Conservation (phyloP, 192 early-diverging fungal genomes). For the Umbelopsis sp. region DNA sequence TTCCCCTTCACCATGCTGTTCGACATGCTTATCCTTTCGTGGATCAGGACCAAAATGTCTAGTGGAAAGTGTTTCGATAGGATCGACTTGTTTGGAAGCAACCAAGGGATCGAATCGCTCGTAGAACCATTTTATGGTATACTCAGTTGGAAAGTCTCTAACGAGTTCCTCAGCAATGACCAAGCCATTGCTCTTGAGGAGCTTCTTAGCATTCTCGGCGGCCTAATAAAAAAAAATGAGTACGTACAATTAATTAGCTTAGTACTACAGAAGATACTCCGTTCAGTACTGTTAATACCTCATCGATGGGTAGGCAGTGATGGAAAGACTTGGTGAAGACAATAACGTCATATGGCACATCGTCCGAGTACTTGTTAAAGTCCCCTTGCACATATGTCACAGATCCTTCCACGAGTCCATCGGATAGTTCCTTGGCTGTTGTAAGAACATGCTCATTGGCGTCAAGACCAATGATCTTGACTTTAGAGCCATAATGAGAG, state of each 20-base stretch:
- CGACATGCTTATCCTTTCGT: not conserved
- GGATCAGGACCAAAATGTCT: not conserved
- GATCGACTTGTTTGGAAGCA: not conserved
- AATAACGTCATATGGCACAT: not conserved
- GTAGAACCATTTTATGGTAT: not conserved
- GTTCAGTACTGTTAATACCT: not conserved
- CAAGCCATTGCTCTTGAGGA: not conserved
- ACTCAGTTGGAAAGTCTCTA: not conserved
- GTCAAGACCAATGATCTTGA: not conserved
- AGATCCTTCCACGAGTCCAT: not conserved
- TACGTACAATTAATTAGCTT: too few relatives aligned
- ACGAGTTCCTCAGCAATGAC: not conserved
- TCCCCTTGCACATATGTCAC: not conserved
- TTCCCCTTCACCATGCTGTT: not conserved
- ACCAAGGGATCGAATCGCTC: not conserved
- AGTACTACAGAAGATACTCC: too few relatives aligned
- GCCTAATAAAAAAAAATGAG: not conserved
- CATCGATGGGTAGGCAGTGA: not conserved
- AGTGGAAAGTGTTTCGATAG: not conserved
- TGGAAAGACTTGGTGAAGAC: conserved; percentile 11
- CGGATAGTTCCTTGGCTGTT: not conserved
- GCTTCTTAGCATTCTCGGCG: not conserved
- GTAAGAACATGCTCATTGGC: not conserved
- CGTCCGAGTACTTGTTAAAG: not conserved
- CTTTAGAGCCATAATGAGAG: conserved; percentile 2